Conservation (phyloP, 441 rosid species). For the California macrophylla region DNA sequence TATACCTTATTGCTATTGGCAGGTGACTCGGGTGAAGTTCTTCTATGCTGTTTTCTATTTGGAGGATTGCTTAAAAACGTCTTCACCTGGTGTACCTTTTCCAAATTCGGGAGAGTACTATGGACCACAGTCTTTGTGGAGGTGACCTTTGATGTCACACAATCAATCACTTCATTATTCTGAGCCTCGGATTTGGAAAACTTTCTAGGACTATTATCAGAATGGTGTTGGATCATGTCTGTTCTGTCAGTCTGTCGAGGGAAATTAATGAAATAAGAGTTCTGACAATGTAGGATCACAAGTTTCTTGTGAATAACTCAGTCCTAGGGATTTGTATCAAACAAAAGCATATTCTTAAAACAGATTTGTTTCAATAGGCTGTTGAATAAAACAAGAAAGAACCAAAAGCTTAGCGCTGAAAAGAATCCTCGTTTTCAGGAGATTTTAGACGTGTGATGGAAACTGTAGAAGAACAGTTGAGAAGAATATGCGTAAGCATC, state of each 20-base stretch:
- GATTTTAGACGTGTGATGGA: background rate
- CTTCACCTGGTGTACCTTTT: slow-evolving; percentile 18
- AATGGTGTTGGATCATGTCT: slow-evolving; percentile 6
- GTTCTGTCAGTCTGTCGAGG: slow-evolving; percentile 28
- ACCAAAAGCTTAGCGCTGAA: background rate
- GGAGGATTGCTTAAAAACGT: slow-evolving; percentile 19
- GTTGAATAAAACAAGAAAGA: background rate
- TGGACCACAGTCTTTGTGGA: slow-evolving; percentile 19
- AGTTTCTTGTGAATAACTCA: background rate
- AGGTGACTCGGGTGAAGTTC: slow-evolving; percentile 24
- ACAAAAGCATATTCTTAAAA: background rate
- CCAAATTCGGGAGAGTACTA: slow-evolving; percentile 20
- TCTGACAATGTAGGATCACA: background rate
- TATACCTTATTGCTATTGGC: slow-evolving; percentile 33
- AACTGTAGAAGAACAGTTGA: background rate
- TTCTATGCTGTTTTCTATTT: slow-evolving; percentile 22
- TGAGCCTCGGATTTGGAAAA: slow-evolving; percentile 30
- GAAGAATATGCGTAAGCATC: slow-evolving; percentile 9
- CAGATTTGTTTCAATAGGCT: background rate
- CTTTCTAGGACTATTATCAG: slow-evolving; percentile 21
- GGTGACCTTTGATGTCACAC: slow-evolving; percentile 24
- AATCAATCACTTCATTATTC: slow-evolving; percentile 21
- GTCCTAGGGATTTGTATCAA: background rate
- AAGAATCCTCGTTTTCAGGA: background rate
- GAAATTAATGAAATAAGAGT: slow-evolving; percentile 6